A percentile compares a stretch with the other conserved stretches of the same genome.
Conservation (phyloP, 768 basidiomycete genomes). For the Trametes elegans region DNA sequence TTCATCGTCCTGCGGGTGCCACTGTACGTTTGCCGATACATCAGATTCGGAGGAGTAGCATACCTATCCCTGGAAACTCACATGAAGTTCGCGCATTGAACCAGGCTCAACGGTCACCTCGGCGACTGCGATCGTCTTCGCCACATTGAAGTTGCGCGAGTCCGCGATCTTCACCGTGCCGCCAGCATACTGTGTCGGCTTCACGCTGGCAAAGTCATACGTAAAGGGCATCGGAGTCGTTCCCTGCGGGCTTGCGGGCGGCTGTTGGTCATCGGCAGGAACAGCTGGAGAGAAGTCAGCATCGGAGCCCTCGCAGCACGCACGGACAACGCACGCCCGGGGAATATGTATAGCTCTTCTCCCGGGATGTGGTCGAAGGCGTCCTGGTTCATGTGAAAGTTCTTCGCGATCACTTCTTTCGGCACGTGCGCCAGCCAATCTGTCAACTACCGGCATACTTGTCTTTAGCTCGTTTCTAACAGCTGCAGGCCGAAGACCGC, state of each 20-base stretch:
- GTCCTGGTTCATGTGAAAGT: conserved; percentile 27
- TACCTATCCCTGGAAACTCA: too few relatives aligned
- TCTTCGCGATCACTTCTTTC: conserved; percentile 38
- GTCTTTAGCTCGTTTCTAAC: not conserved
- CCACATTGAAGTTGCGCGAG: conserved; percentile 48
- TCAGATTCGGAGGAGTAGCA: too few relatives aligned
- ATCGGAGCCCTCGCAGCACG: not conserved
- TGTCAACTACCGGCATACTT: conserved; percentile 22
- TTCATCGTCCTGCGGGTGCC: conserved; percentile 70
- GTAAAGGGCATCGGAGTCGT: conserved; percentile 44
- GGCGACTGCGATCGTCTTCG: conserved; percentile 53
- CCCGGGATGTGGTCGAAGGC: conserved; percentile 30
- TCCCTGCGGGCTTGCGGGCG: conserved; percentile 44
- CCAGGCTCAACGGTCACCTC: conserved; percentile 59
- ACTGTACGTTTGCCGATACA: too few relatives aligned
- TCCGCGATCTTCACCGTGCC: conserved; percentile 42
- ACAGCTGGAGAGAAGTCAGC: conserved; percentile 18
- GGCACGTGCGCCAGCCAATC: conserved; percentile 34
- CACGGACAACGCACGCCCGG: conserved; percentile 12
- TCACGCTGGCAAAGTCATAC: conserved; percentile 46
- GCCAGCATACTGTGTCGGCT: conserved; percentile 43
- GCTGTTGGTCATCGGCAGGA: conserved; percentile 31
- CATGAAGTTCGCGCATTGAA: conserved; percentile 57
- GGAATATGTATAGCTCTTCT: conserved; percentile 31
- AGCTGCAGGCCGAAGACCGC: not conserved